Evolutionary conservation across 345 rosid species (phyloP), one percentile per base, ranked within the genome.

Genomic region (Rhizophora apiculata): DNA sequence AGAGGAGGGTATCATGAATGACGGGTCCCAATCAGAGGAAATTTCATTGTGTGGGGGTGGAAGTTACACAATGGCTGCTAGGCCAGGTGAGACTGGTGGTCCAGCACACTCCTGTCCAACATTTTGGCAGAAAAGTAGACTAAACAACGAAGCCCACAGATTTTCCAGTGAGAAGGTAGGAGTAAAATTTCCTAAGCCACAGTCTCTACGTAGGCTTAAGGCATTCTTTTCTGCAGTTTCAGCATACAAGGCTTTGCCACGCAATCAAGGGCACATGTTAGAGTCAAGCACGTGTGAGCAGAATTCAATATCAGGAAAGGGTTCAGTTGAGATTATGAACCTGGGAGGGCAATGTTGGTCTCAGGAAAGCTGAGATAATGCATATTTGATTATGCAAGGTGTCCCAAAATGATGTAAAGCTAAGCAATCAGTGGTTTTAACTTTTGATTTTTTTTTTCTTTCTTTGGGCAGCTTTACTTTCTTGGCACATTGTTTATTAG

Each of bases 111-210:
- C 68, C 27, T 51, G 68, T n/a, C 68, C 68, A 19, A 11, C 58
- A 65, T 19, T 65, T 49, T 65, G 57, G 68, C 58, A 48, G 34
- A 65, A 49, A 65, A 30, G 9, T 29, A 10, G 8, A 64, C 20
- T 29, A 22, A 7, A 8, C 6, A 65, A 2, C 16, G 56, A 49
- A 18, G 7, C 8, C 10, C 4, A 0, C 24, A 24, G 27, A 27
- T 31, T 27, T 65, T 30, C 51, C 39, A 51, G 68, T n/a, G 68
- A 65, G 24, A 30, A 37, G 24, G 24, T 26, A 7, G 20, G 68
- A 51, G 39, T 27, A 6, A 64, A 18, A 6, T 16, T 64, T 15
- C 36, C 22, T 20, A 51, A 51, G 31, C 58, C 68, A 49, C 2
- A 8, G 5, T 30, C 68, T 30, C 29, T 65, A 10, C 57, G 57